Conservation (phyloP, 2,329 filamentous ascomycete genomes). For the Penicillium hordei region DNA sequence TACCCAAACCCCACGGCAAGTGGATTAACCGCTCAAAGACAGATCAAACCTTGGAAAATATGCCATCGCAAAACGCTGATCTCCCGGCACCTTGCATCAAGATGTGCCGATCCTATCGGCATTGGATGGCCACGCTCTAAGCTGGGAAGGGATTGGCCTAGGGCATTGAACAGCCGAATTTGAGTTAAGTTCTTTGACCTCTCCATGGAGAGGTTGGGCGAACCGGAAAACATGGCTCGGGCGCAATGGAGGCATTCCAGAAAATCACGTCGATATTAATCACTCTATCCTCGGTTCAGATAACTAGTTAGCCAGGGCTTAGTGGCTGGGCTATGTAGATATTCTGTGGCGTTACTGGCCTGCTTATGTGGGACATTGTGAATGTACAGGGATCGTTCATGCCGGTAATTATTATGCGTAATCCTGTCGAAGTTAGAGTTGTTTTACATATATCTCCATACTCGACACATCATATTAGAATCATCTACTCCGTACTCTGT, state of each 20-base stretch:
- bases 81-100: slow-evolving; percentile 24
- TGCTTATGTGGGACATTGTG: background rate
- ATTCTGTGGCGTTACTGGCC: background rate
- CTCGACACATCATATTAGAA: background rate
- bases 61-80: slow-evolving; percentile 12
- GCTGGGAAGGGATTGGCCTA: background rate
- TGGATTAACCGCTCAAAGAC: background rate
- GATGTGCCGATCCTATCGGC: slow-evolving; percentile 13
- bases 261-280: background rate
- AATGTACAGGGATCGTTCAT: background rate
- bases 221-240: background rate
- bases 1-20: background rate
- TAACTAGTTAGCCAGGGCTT: too few relatives aligned
- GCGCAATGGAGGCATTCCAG: background rate
- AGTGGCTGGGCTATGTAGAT: background rate
- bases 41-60: background rate
- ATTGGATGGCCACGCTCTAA: background rate
- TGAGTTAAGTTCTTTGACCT: background rate
- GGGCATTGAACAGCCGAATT: background rate
- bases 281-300: background rate
- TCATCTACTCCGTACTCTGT: background rate
- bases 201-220: background rate
- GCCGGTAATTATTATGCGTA: background rate
- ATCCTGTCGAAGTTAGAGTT: background rate
- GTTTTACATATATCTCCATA: background rate